Base-by-base conservation (phyloP, 2,329 filamentous ascomycete genomes). In the Cladosporium austrohemisphaericum region DNA sequence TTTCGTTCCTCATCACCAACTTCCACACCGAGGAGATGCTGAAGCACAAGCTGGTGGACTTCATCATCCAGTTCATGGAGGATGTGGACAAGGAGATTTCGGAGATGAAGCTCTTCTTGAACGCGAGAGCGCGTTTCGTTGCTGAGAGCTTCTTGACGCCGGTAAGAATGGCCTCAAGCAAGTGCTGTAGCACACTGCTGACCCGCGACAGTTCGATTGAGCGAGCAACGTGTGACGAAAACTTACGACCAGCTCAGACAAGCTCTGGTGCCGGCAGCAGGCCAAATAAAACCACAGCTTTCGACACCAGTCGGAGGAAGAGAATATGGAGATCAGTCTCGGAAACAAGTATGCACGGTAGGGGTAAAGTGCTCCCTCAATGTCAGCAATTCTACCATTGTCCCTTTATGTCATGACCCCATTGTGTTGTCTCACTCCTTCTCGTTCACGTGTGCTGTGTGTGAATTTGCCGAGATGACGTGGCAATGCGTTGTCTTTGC, bases 61-160 rank as follows among this genome's bases (percentile, higher is more conserved):
- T 98, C 65, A 95, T 98, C 60, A 96, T 98, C 58, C 85, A 97
- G 65, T 98, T 98, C 65, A 97, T 98, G 92, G 92, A 98, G 71
- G 93, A 98, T 69, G 94, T 98, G 4, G 94, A 98, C 71, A 98
- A 98, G 78, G 93, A 98, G 71, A 98, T 98, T 53, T 97, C 93
- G 3, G 94, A 98, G 74, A 97, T 98, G 93, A 98, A 98, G 80
- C 85, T 98, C 63, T 98, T 98, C 71, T 76, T 98, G 68, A 98
- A 98, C 69, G 91, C 93, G 50, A 81, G 93, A 72, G 93, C 93
- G 68, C 85, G 93, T 77, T 98, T 97, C 67, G 92, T 98, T 44
- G 93, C 93, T 40, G 93, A 98, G 73, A 96, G 93, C 52, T 98
- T 98, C 79, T 74, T 98, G 71, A 96, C 92, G 66, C 93, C 92